Evolutionary conservation across 441 rosid genomes (phyloP), one percentile per base, ranked within the genome.

Genomic region (Brassica hybrid): DNA sequence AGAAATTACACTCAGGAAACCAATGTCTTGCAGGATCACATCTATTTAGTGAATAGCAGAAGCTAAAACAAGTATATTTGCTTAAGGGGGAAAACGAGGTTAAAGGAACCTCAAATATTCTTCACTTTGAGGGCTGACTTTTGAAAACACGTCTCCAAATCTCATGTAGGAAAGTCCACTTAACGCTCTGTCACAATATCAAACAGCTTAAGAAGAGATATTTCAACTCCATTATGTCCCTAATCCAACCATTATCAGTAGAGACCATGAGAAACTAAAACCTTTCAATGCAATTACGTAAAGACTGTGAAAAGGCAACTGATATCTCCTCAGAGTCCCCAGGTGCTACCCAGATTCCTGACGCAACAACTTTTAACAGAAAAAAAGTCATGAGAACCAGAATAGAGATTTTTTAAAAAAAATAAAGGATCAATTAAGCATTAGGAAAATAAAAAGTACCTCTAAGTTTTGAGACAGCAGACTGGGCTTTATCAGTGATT

Each of bases 291-390:
- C 91, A 84, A 83, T 93, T 93, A 85, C 93, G 88, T 72, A 97
- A 83, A 74, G 99, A 88, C 78, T 89, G 98, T 69, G 99, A 94
- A 75, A 97, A 90, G 80, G 99, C 99, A 73, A 90, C 84, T 7
- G 98, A 97, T 79, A 97, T 88, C 94, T 94, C 99, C 84, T 97
- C 99, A n/a, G 97, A 90, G 83, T 94, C 99, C 75, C 99, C 99
- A 84, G 99, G 99, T 80, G 99, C 92, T 79, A 89, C 84, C 99
- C 99, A 97, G 76, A 89, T 82, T 81, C 99, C 99, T 52, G 97
- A 90, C 71, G 99, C 93, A 80, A 93, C 91, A 86, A 88, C 99
- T 97, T 81, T 69, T 78, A 83, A 71, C 21, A 62, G 27, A 76
- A 54, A 67, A 41, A 75, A 48, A 62, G 12, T 18, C 74, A 56